Evolutionary conservation across 257 asterid genomes (phyloP), one percentile per base, ranked within the genome.

Genomic region (Ocimum tenuiflorum): DNA sequence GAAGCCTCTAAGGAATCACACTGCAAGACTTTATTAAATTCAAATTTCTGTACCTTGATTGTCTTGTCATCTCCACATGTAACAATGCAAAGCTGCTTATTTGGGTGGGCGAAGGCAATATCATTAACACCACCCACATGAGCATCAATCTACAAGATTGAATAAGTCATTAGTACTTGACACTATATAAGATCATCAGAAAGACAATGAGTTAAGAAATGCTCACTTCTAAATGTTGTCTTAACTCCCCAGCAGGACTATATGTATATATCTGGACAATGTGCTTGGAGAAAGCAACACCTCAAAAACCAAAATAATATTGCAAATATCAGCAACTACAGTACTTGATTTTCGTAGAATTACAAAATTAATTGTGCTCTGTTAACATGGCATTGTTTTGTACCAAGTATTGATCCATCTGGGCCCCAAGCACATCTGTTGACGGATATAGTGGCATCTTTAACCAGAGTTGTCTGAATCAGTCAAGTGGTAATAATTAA

Each of bases 11-110:
- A 23, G 51, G 53, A 35, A 55, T 70, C 67, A 47, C 11, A 48
- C 19, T 13, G 60, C 31, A 77, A 35, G 67, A 49, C 45, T 51
- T 41, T 46, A 43, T 53, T 38, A 66, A 67, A 36, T 64, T 65
- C 27, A 24, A 70, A 57, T 52, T 45, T 36, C 5, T 42, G 36
- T 74, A 89, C 97, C 95, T 89, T 89, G 68, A 92, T 92, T 18
- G 91, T 81, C 85, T 85, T 92, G 94, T 92, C 99, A 71, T 92
- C 99, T 23, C 99, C 99, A 52, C 99, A 92, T 19, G 99, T 92
- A 53, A 92, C 94, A 65, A 92, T 58, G 70, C 96, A 86, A 6
- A 92, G 95, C 80, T 92, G 99, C 82, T 89, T 92, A 77, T 84
- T 92, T 11, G 96, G 99, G 67, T 89, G 89, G 13, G 99, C 95